Evolutionary conservation across 1,284 basidiomycete species (phyloP), one percentile per base, ranked within the genome.

Genomic region (Papiliotrema nemorosa): DNA sequence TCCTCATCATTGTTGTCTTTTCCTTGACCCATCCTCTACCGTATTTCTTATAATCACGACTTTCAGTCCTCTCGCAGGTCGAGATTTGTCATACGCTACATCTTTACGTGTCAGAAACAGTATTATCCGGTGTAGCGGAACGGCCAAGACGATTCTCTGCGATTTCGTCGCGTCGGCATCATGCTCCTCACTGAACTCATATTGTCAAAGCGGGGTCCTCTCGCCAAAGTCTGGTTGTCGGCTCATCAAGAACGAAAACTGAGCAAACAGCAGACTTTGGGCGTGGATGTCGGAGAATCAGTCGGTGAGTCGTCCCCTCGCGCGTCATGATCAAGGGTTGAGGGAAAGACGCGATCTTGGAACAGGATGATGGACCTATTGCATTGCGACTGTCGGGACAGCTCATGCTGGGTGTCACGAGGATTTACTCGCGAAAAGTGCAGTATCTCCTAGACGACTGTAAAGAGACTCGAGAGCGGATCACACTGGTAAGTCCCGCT

Each of bases 231-330:
- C 78, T 98, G 94, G 94, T 85, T 97, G 46, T 94, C 94, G 22
- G 94, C 96, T 1, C 94, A 97, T 79, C 93, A 94, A 84, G 92
- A 97, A 76, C 84, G 91, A 66, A 97, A 97, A 78, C 84, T 98
- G 64, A 92, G 89, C 67, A 98, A 98, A 76, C 85, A 87, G 27
- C 90, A 94, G 71, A 90, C 93, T 0, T 78, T 97, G 2, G 88
- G 92, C 67, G 92, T 93, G 0, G 90, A 94, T 73, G 94, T 98
- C 51, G 89, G 87, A 55, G 85, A 96, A 72, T 89, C 88, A 53
- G 89, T 92, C 63, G 88, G 90, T 90, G 61, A 66, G 87, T 79
- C 36, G 2, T 13, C 12, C 39, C 13, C 6, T 35, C 38, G 25
- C 14, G 26, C 9, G 21, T 14, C 14, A 25, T n/a, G 50, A 45